A percentile compares a stretch with the other conserved stretches of the same genome.
phyloP scores from a whole-genome alignment of 306 rosid species.

The Parietaria judaica region DNA sequence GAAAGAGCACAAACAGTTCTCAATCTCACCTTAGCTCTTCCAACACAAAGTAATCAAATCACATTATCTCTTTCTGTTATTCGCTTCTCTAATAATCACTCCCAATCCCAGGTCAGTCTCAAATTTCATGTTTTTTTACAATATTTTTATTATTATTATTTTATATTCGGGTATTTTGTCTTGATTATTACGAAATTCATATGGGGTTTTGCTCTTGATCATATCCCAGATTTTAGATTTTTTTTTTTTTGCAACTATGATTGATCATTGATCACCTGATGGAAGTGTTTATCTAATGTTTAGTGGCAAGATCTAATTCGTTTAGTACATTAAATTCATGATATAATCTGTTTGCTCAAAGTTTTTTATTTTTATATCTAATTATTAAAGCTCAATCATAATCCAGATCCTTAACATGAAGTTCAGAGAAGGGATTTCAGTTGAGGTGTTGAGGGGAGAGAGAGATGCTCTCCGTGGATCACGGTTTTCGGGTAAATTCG shows the following conservation, averaged over 20 bases:
- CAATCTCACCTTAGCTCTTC: background rate
- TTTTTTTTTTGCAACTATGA: background rate
- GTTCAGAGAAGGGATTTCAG: constrained; percentile 20
- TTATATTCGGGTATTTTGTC: background rate
- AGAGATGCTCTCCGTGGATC: constrained; percentile 6
- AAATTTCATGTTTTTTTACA: background rate
- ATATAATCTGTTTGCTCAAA: background rate
- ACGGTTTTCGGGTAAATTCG: constrained; percentile 13
- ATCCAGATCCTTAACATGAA: constrained; percentile 8
- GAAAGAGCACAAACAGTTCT: background rate
- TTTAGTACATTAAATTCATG: background rate
- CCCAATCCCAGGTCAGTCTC: constrained; percentile 9
- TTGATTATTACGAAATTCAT: background rate
- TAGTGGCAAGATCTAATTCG: constrained; percentile 1
- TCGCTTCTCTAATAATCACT: constrained; percentile 1
- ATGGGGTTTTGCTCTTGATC: background rate
- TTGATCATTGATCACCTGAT: background rate
- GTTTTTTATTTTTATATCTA: background rate
- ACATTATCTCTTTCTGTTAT: constrained; percentile 3
- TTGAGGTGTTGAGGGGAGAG: constrained; percentile 21
- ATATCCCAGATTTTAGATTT: background rate
- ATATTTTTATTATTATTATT: background rate
- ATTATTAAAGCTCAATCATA: too few relatives aligned
- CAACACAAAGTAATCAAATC: background rate
- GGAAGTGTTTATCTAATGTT: background rate